Base-by-base conservation (phyloP, 2,329 filamentous ascomycete genomes). In the Ceratocystis cubensis region DNA sequence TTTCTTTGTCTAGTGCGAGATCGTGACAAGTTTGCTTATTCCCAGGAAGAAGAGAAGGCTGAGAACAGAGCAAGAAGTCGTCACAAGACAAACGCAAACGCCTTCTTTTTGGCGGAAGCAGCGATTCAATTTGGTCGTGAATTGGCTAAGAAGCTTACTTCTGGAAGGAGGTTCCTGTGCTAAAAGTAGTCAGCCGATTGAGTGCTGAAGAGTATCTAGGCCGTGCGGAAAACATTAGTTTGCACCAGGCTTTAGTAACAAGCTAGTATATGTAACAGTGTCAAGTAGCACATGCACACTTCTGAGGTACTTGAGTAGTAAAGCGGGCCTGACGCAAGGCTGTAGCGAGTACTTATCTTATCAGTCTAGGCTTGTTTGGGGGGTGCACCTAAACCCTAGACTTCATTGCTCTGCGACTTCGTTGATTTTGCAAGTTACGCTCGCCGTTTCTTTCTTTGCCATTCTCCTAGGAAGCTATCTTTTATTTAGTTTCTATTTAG, bases 101-200 rank as follows among this genome's bases (percentile, higher is more conserved):
- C 56, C 56, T 30, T 59, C 28, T 41, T 15, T 41, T 41, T 33
- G 25, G 56, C 56, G 17, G 28, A 59, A 59, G 28, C 56, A 59
- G 56, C 28, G n/a, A 37, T 33, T n/a, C 56, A 37, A 37, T 33
- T 30, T 28, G 28, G 56, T 37, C 25, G 56, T 59, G 56, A 59
- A 37, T 30, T 59, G 56, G 56, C 56, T 59, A n/a, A 13, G 37
- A 41, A 33, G 56, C 56, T 53, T 22, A 17, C 48, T 59, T 20
- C 56, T 59, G 28, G 56, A 59, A 59, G 56, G 15, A 37, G 56
- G 56, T 59, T 59, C 30, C 56, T 59, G 28, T 59, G 56, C 56
- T 59, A 59, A 37, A 59, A 15, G 17, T 33, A 30, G 56, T 59
- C 56, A 59, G 56, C 56, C 56, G 28, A 59, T 37, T 59, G 56